Evolutionary conservation across 1,284 basidiomycete genomes (phyloP).

Genomic region (Athelia psychrophila): DNA sequence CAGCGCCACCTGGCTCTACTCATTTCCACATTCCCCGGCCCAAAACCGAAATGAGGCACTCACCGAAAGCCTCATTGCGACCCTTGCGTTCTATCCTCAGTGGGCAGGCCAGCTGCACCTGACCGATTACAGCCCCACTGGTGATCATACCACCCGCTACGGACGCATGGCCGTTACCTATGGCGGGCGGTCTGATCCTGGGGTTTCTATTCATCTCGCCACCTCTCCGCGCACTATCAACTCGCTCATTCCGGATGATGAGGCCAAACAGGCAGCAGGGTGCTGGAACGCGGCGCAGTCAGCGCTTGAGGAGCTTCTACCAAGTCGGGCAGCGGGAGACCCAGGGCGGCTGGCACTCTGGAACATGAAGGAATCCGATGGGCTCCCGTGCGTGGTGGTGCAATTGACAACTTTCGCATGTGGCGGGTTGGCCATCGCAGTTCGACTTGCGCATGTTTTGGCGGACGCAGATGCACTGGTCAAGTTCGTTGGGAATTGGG

Average conservation of each 20-base stretch:
- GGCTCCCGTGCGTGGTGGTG: conserved; percentile 27
- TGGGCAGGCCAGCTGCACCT: conserved; percentile 35
- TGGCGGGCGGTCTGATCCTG: conserved; percentile 32
- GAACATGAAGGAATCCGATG: conserved; percentile 16
- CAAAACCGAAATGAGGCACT: conserved; percentile 11
- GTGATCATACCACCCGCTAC: conserved; percentile 29
- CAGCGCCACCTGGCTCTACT: conserved; percentile 30
- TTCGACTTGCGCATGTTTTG: conserved; percentile 34
- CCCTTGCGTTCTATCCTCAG: conserved; percentile 34
- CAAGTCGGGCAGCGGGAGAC: neutral
- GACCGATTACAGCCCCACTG: conserved; percentile 18
- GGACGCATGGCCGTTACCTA: conserved; percentile 31
- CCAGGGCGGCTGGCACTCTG: conserved; percentile 23
- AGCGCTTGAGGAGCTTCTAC: conserved; percentile 16
- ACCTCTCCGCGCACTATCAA: conserved; percentile 12
- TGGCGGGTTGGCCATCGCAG: conserved; percentile 22
- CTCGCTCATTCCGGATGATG: conserved; percentile 21
- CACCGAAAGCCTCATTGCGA: conserved; percentile 20
- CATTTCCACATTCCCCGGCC: conserved; percentile 7
- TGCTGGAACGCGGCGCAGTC: conserved; percentile 15
- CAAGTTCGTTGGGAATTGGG: conserved; percentile 38
- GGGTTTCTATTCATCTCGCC: conserved; percentile 32
- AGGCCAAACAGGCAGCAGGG: conserved; percentile 10
- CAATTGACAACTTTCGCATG: conserved; percentile 34
- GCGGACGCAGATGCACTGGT: conserved; percentile 37